phyloP scores from a whole-genome alignment of 1,284 basidiomycete genomes.

The Apiotrichum veenhuisii region DNA sequence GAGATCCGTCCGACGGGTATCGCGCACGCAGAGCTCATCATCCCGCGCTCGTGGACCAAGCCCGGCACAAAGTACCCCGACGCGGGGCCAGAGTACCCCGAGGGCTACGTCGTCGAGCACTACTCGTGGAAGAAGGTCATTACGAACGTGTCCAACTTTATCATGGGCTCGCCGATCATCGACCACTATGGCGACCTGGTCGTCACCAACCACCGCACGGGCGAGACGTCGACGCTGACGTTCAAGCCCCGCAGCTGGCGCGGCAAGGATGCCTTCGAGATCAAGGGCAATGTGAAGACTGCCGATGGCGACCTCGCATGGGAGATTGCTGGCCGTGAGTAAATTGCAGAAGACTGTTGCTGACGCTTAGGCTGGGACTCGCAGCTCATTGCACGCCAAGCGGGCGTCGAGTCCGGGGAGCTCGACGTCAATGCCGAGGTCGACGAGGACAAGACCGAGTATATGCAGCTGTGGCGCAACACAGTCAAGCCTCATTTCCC shows the following conservation, averaged over 20 bases:
- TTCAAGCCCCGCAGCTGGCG: slow-evolving; percentile 97
- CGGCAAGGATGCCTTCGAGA: slow-evolving; percentile 85
- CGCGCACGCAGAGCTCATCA: slow-evolving; percentile 79
- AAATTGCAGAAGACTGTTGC: neutral
- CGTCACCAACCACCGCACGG: slow-evolving; percentile 85
- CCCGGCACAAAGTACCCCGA: slow-evolving; percentile 39
- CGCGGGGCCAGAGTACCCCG: slow-evolving; percentile 40
- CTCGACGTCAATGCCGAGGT: slow-evolving; percentile 55
- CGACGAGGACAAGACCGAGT: slow-evolving; percentile 37
- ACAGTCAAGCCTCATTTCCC: slow-evolving; percentile 77
- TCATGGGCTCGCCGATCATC: slow-evolving; percentile 86
- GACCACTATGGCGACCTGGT: slow-evolving; percentile 96
- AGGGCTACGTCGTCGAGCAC: slow-evolving; percentile 44
- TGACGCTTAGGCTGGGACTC: slow-evolving; percentile 70
- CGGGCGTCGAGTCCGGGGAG: slow-evolving; percentile 61
- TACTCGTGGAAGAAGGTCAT: slow-evolving; percentile 69
- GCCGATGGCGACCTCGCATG: slow-evolving; percentile 64
- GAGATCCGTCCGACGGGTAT: slow-evolving; percentile 94
- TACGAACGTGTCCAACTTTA: slow-evolving; percentile 88
- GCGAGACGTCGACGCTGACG: slow-evolving; percentile 82
- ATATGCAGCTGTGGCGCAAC: slow-evolving; percentile 76
- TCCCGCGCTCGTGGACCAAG: slow-evolving; percentile 62
- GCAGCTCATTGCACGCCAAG: slow-evolving; percentile 81
- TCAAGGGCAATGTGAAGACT: slow-evolving; percentile 78
- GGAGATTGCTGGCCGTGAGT: slow-evolving; percentile 77